Base-by-base conservation (phyloP, 371 early-diverging fungal species). In the Mucor plumbeus region DNA sequence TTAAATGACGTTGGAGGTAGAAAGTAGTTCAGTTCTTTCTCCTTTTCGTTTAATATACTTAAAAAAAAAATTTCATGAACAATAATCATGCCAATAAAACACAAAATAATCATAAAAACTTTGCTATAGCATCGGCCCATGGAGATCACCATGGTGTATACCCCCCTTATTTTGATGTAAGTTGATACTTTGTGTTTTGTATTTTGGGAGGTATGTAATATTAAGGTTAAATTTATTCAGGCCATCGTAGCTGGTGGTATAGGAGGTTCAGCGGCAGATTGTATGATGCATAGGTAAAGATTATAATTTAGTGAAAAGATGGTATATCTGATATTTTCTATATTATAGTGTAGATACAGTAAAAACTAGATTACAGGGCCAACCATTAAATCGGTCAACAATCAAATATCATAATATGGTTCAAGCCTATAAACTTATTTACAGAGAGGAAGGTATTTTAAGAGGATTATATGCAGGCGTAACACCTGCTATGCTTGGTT, bases 331-430 rank as follows among this genome's bases (percentile, higher is more conserved):
- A 91, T 66, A 90, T 33, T 55, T 53, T 56, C 44, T 71, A 50
- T 9, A 38, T 11, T 90, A 7, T 90, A 87, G 88, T 64, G 85
- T 88, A 19, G 94, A 93, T 75, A 92, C 92, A 7, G 90, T 93
- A 59, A 93, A 93, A 71, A 93, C 94, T n/a, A 82, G 92, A 38
- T 70, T 93, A 64, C 90, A 89, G 67, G 88, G 90, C 17, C 88
- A 89, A 68, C 87, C 87, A 4, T 77, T 84, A 56, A 75, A 67
- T 56, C 71, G 79, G 3, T 61, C 79, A 85, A 15, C 76, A 78
- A 38, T 26, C 3, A 87, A 90, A 64, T 91, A 88, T 66, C 71
- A 77, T 59, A 87, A 82, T 68, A 89, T 92, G 84, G 67, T 85
- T 13, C 90, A 89, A 67, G 85, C 92, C 21, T 87, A 90, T 57